These are phyloP conservation scores for Gaeumannomyces sp. DNA, from an alignment of 2,329 filamentous ascomycete species.

Conservation along the genomic window DNA sequence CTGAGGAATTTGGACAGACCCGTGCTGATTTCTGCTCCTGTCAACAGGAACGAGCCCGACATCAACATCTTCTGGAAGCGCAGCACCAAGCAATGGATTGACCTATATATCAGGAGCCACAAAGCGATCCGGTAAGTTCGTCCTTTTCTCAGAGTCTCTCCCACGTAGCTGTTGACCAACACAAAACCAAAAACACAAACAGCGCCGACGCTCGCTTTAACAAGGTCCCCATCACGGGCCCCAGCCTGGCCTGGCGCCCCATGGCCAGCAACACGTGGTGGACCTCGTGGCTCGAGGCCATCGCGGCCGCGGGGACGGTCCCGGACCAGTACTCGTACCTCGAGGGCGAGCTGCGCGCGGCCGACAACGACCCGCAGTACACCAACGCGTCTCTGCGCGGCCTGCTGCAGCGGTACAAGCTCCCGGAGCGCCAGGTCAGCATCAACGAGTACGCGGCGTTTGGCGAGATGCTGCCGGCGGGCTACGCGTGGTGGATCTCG, in stretches of 20 bases:
- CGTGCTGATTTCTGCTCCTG: too few species aligned
- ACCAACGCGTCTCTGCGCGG: conserved; percentile 14
- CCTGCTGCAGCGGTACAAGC: conserved; percentile 22
- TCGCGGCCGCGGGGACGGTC: conserved; percentile 29
- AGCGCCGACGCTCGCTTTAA: conserved; percentile 4
- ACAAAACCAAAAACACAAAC: neutral
- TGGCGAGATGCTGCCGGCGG: conserved; percentile 34
- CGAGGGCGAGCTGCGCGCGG: conserved; percentile 27
- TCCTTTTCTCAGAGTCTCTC: neutral
- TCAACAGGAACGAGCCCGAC: conserved; percentile 41
- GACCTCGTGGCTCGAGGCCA: conserved; percentile 28
- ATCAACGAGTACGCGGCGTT: conserved; percentile 42
- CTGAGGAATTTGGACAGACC: too few species aligned
- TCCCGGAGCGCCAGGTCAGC: conserved; percentile 31
- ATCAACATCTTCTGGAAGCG: conserved; percentile 30
- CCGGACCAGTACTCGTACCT: conserved; percentile 37
- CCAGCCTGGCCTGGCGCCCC: conserved; percentile 29
- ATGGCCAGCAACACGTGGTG: conserved; percentile 31
- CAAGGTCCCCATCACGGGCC: conserved; percentile 29
- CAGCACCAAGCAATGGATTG: conserved; percentile 30
- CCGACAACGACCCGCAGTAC: conserved; percentile 15
- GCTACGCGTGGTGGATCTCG: conserved; percentile 38
- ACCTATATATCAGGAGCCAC: conserved; percentile 26
- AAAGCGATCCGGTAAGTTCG: conserved; percentile 25
- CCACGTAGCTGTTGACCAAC: neutral